Evolutionary conservation across 495 filamentous ascomycete genomes (phyloP), one percentile per base, ranked within the genome.

Genomic region (Podospora pseudopauciseta): DNA sequence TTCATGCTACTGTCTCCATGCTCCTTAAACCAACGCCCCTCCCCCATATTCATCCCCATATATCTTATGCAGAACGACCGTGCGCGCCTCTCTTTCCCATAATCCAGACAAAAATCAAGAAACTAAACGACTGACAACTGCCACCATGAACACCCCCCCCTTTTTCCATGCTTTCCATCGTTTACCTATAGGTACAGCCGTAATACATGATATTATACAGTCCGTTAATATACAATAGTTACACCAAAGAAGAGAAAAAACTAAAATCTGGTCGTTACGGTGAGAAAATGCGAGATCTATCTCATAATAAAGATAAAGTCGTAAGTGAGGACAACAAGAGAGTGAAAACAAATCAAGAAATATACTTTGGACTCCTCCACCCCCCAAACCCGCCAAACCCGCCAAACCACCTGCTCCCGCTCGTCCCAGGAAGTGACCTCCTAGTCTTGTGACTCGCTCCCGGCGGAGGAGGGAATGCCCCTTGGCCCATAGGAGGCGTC

Each of bases 401-500:
- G 15, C 39, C 2, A 16, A 49, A 49, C 39, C 39, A 49, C 39
- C 13, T 49, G 15, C 39, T 49, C 39, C 39, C 39, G 39, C 39
- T 49, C 39, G 39, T 49, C 6, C 39, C 39, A 49, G 55, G 55
- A 3, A 58, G n/a, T 20, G 55, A 58, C 61, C 32, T 49, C 30
- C 61, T 63, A 27, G 26, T 44, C 34, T 32, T 28, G 23, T 63
- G 32, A 5, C 61, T 7, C 11, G 34, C 34, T 23, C 27, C 19
- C 6, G 61, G 61, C 1, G 61, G 61, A 1, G 61, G 61, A 19
- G 61, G 30, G 32, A 63, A 63, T n/a, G 18, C 18, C 19, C 61
- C 61, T 3, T 16, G 15, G 4, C 32, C 30, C 16, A 63, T 39
- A 4, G 28, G 30, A 7, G 61, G 61, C 1, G 61, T 63, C 5